Evolutionary conservation across 371 early-diverging fungal genomes (phyloP).

Genomic region (Haplosporangium sp.): DNA sequence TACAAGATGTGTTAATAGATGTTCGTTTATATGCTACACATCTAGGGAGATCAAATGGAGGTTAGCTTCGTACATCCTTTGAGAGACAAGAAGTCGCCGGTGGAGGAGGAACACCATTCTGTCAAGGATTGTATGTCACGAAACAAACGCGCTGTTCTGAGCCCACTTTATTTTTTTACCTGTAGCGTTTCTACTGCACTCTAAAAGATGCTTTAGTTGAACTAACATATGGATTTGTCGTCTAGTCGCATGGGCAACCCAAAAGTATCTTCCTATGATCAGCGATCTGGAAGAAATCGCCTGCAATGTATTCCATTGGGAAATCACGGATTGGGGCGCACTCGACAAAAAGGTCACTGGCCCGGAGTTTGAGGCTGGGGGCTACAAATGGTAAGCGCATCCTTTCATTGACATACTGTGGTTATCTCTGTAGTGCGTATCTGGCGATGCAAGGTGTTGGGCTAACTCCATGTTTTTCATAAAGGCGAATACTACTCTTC

Average conservation of each 20-base stretch:
- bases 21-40: background rate
- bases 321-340: slow-evolving; percentile 64
- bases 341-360: slow-evolving; percentile 64
- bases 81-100: slow-evolving; percentile 26
- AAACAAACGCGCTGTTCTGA: background rate
- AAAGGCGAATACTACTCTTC: slow-evolving; percentile 89
- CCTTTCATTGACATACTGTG: background rate
- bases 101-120: slow-evolving; percentile 35
- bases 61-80: slow-evolving; percentile 25
- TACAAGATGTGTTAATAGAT: too few relatives aligned
- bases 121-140: slow-evolving; percentile 42
- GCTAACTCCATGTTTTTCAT: background rate
- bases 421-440: too few relatives aligned
- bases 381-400: slow-evolving; percentile 66
- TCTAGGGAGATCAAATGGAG: slow-evolving; percentile 49
- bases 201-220: background rate
- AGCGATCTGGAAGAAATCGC: slow-evolving; percentile 60
- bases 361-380: slow-evolving; percentile 68
- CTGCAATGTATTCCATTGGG: slow-evolving; percentile 67
- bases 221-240: background rate
- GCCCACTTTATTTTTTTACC: background rate
- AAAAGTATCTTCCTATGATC: slow-evolving; percentile 48
- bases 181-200: background rate
- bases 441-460: too few relatives aligned
- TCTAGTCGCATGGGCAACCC: slow-evolving; percentile 46